These are phyloP conservation scores for Saprolegnia diclina DNA, from an alignment of 352 stramenopile genomes.

Conservation along the genomic window DNA sequence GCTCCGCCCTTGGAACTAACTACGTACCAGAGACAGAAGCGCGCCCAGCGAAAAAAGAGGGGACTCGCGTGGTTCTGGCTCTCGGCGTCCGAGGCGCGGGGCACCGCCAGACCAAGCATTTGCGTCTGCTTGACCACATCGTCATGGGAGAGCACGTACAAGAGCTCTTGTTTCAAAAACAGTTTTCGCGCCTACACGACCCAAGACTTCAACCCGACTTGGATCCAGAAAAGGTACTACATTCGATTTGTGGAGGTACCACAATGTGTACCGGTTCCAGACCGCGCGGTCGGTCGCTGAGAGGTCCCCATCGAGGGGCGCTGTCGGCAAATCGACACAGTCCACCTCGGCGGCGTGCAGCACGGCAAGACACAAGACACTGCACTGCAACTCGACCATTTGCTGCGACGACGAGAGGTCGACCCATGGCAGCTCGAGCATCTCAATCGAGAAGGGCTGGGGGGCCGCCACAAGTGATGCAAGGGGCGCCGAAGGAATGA, in stretches of 20 bases:
- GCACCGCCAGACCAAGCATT: not conserved
- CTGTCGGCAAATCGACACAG: not conserved
- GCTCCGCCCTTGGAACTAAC: not conserved
- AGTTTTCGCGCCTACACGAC: not conserved
- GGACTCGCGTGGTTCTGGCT: conserved; percentile 11
- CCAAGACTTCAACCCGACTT: not conserved
- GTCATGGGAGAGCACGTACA: not conserved
- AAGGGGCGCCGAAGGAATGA: not conserved
- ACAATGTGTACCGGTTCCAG: conserved; percentile 19
- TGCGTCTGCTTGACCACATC: conserved; percentile 4
- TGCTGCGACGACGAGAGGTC: conserved; percentile 16
- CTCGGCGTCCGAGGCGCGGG: not conserved
- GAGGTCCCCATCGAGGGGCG: not conserved
- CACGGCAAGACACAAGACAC: not conserved
- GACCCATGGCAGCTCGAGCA: not conserved
- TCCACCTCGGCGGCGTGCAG: not conserved
- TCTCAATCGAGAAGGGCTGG: not conserved
- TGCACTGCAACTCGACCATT: conserved; percentile 22
- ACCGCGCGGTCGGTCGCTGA: not conserved
- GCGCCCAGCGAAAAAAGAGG: conserved; percentile 8
- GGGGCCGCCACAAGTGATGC: not conserved
- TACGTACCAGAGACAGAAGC: conserved; percentile 18
- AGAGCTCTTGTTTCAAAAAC: conserved; percentile 19
- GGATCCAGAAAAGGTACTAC: not conserved
- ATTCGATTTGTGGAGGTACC: conserved; percentile 11